Conservation (phyloP, 345 rosid species). For the Eucalyptus regnans region DNA sequence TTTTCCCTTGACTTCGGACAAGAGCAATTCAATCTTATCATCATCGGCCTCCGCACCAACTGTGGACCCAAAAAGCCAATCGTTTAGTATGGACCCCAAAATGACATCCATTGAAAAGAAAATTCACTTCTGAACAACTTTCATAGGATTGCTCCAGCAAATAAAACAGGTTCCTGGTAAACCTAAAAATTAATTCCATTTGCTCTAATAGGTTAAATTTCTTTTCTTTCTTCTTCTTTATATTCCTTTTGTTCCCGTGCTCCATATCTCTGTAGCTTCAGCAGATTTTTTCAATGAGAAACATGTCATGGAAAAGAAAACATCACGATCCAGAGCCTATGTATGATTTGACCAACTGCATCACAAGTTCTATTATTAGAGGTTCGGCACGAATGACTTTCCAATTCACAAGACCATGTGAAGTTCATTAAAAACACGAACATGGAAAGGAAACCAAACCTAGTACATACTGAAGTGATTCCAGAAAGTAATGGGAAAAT, state of each 20-base stretch:
- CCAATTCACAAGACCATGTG: not conserved
- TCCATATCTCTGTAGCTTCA: not conserved
- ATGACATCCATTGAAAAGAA: not conserved
- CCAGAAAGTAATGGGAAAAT: not conserved
- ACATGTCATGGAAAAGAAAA: not conserved
- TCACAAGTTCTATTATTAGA: not conserved
- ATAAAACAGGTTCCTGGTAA: not conserved
- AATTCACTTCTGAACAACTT: not conserved
- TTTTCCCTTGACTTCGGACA: conserved; percentile 54
- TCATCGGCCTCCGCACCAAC: conserved; percentile 68
- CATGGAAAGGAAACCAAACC: not conserved
- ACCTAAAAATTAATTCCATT: not conserved
- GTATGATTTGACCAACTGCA: not conserved
- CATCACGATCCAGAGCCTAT: not conserved
- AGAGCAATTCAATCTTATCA: conserved; percentile 41
- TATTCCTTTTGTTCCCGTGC: not conserved
- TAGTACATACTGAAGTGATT: not conserved
- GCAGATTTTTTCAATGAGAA: not conserved
- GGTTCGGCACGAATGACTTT: not conserved
- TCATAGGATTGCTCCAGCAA: not conserved
- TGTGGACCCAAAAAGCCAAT: conserved; percentile 3
- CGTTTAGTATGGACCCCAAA: not conserved
- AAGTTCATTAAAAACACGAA: not conserved
- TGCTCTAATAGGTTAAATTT: not conserved
- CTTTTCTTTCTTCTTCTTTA: not conserved